Percentiles rank a stretch among this genome's conserved stretches.
phyloP scores from a whole-genome alignment of 192 early-diverging fungal genomes.

The Rhizoclosmatium globosum region DNA sequence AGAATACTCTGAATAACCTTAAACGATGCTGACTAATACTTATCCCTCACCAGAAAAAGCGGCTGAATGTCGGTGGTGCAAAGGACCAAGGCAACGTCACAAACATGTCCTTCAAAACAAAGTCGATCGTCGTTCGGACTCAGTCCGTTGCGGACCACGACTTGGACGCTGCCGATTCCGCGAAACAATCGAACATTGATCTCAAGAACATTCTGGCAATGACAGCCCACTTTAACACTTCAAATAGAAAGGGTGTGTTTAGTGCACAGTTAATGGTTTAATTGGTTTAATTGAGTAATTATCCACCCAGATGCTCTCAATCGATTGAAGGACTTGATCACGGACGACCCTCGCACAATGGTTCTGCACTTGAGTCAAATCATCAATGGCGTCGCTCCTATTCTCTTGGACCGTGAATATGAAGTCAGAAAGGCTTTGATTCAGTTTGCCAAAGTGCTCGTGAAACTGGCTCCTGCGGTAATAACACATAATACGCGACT shows the following conservation, averaged over 20 bases:
- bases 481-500: background rate
- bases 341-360: background rate
- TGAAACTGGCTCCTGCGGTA: slow-evolving; percentile 6
- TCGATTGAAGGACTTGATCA: slow-evolving; percentile 8
- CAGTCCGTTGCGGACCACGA: slow-evolving; percentile 24
- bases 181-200: background rate
- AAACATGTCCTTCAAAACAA: slow-evolving; percentile 28
- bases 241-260: slow-evolving; percentile 1
- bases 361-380: slow-evolving; percentile 19
- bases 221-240: background rate
- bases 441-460: slow-evolving; percentile 28
- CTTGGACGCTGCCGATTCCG: background rate
- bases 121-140: slow-evolving; percentile 18
- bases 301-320: slow-evolving; percentile 12
- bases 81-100: slow-evolving; percentile 18
- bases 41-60: slow-evolving; percentile 20
- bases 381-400: background rate
- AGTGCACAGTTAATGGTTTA: background rate
- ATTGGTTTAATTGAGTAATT: background rate
- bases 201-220: background rate
- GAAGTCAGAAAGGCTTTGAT: slow-evolving; percentile 14
- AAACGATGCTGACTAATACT: background rate
- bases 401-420: slow-evolving; percentile 25
- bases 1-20: background rate
- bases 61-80: slow-evolving; percentile 18